These are phyloP conservation scores for Hippophae rhamnoides DNA, from an alignment of 306 rosid genomes.

Conservation along the genomic window DNA sequence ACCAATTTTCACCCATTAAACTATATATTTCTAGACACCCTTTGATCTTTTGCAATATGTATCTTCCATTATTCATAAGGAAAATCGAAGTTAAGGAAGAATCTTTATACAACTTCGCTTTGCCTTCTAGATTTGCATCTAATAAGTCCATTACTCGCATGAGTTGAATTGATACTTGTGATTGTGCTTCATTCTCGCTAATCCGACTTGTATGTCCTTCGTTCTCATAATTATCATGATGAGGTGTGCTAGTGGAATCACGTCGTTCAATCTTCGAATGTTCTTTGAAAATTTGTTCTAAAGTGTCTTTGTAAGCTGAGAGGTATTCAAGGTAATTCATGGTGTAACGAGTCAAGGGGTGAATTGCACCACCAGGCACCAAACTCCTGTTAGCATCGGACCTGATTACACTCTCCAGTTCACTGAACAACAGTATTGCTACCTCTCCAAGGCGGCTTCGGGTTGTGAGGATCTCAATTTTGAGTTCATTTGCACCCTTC, in stretches of 20 bases:
- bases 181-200: conserved; percentile 16
- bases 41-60: conserved; percentile 61
- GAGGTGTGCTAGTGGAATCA: conserved; percentile 1
- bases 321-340: conserved; percentile 71
- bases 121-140: conserved; percentile 45
- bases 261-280: not conserved
- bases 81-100: conserved; percentile 42
- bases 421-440: conserved; percentile 38
- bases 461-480: conserved; percentile 21
- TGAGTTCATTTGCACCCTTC: conserved; percentile 23
- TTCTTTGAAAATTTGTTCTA: conserved; percentile 48
- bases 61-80: conserved; percentile 82
- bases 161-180: conserved; percentile 34
- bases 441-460: conserved; percentile 32
- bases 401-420: conserved; percentile 56
- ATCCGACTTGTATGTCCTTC: not conserved
- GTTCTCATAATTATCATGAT: not conserved
- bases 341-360: conserved; percentile 68
- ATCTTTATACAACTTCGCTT: conserved; percentile 50
- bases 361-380: conserved; percentile 67
- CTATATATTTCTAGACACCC: conserved; percentile 47
- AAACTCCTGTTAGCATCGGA: conserved; percentile 44
- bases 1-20: conserved; percentile 66
- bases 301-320: conserved; percentile 60
- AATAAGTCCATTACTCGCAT: conserved; percentile 44